Conservation (phyloP, 2,329 filamentous ascomycete species). For the Ilyonectria robusta region DNA sequence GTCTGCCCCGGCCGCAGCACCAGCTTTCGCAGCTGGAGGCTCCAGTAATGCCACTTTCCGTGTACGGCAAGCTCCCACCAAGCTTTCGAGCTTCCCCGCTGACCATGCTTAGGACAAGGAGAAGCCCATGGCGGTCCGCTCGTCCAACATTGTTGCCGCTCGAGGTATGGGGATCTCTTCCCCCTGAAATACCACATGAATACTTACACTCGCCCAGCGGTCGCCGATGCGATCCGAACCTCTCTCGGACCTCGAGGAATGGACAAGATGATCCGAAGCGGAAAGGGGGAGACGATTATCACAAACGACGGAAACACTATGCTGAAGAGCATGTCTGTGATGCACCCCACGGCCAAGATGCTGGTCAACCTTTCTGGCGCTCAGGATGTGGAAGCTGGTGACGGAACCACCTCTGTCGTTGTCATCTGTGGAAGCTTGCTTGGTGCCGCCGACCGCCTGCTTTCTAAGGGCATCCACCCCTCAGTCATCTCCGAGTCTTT, state of each 20-base stretch:
- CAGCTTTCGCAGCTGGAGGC: slow-evolving; percentile 52
- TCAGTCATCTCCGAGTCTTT: slow-evolving; percentile 98
- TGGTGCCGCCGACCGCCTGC: slow-evolving; percentile 90
- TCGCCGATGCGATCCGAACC: slow-evolving; percentile 97
- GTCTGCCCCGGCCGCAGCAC: slow-evolving; percentile 58
- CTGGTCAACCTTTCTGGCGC: slow-evolving; percentile 96
- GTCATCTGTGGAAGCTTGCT: slow-evolving; percentile 97
- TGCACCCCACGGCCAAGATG: slow-evolving; percentile 99
- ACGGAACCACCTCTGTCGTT: slow-evolving; percentile 97
- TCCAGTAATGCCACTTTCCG: slow-evolving; percentile 70
- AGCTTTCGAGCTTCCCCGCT: slow-evolving; percentile 57
- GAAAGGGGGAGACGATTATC: slow-evolving; percentile 97
- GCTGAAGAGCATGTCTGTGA: slow-evolving; percentile 98
- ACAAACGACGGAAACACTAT: slow-evolving; percentile 99
- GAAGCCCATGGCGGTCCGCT: slow-evolving; percentile 97
- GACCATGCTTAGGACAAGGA: slow-evolving; percentile 80
- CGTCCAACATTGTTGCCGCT: slow-evolving; percentile 96
- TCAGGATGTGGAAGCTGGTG: slow-evolving; percentile 98
- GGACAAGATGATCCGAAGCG: slow-evolving; percentile 99
- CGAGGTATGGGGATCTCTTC: slow-evolving; percentile 74
- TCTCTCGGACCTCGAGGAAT: slow-evolving; percentile 96
- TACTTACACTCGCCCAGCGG: slow-evolving; percentile 70
- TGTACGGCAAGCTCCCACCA: slow-evolving; percentile 58
- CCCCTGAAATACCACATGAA: background rate
- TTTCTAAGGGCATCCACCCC: slow-evolving; percentile 95